Percentiles rank a stretch among this genome's conserved stretches.
phyloP scores from a whole-genome alignment of 441 rosid species.

The Erodium chrysanthum region DNA sequence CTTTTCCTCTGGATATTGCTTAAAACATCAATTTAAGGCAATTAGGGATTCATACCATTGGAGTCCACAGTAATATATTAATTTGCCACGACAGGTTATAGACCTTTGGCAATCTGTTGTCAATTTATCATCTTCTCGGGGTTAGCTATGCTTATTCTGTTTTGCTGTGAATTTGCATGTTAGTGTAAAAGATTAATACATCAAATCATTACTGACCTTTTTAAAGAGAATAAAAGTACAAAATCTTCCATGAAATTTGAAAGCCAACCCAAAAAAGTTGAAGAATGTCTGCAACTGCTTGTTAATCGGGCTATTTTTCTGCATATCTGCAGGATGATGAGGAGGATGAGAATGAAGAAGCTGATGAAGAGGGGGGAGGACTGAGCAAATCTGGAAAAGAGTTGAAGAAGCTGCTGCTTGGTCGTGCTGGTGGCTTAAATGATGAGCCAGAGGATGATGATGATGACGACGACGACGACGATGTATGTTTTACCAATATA shows the following conservation, averaged over 20 bases:
- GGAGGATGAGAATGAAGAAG: slow-evolving; percentile 5
- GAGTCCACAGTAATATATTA: background rate
- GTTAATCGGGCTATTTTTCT: background rate
- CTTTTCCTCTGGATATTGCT: too few species aligned
- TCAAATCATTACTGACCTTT: background rate
- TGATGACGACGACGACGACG: slow-evolving; percentile 31
- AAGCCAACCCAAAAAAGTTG: background rate
- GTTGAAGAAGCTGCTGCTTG: slow-evolving; percentile 34
- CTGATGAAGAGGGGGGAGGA: slow-evolving; percentile 49
- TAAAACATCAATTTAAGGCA: background rate
- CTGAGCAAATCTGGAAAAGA: slow-evolving; percentile 85
- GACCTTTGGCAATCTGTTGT: background rate
- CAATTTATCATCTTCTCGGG: background rate
- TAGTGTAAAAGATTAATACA: background rate
- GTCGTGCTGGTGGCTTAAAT: background rate
- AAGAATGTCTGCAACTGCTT: background rate
- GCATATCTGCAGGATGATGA: slow-evolving; percentile 1
- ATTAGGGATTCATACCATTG: background rate
- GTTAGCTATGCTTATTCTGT: background rate
- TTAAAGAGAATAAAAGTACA: background rate
- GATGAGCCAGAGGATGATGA: slow-evolving; percentile 67
- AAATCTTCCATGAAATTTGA: background rate
- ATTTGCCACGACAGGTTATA: background rate
- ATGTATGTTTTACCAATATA: slow-evolving; percentile 44
- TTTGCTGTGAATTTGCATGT: background rate